Evolutionary conservation across 1,284 basidiomycete species (phyloP), one percentile per base, ranked within the genome.

Genomic region (Malassezia dermatis): DNA sequence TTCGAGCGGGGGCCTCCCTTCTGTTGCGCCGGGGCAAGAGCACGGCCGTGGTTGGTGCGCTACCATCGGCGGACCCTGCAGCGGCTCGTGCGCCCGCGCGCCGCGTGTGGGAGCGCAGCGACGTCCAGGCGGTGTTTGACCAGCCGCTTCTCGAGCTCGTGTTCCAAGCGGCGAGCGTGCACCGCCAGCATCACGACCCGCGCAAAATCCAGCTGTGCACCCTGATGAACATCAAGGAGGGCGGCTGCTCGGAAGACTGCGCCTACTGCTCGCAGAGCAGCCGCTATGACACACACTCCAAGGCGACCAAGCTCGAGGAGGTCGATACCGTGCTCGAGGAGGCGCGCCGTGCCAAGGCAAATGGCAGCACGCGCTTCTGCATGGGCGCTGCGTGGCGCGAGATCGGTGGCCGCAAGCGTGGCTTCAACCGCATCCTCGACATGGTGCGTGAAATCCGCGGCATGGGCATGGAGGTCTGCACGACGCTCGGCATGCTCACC

Each of bases 341-440:
- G 63, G 77, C 93, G 23, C 82, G 88, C 26, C 85, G 87, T 73
- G 93, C 93, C 27, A 96, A 95, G 75, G 89, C 80, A 61, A 96
- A 96, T 59, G 93, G 93, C 28, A 90, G 87, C 72, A 98, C 93
- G 19, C 81, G 93, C 23, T 96, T 96, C 79, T 98, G 93, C 76
- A 96, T 96, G 93, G 93, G 93, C 53, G 91, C 93, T 4, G 93
- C 93, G n/a, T 98, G 93, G 93, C 80, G 93, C 63, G 93, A 95
- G 75, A 81, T 96, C 44, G 84, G 87, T 26, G 91, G 93, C 3
- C 82, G 89, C 61, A 96, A 95, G 77, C 81, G 87, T 48, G 91
- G 91, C 1, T 98, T 98, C 68, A 86, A 95, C 75, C 83, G 84
- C 64, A 96, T 98, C 69, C 78, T 98, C 58, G 80, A 84, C 62